Evolutionary conservation across 192 early-diverging fungal genomes (phyloP), one percentile per base, ranked within the genome.

Genomic region (Glomus cerebriforme): DNA sequence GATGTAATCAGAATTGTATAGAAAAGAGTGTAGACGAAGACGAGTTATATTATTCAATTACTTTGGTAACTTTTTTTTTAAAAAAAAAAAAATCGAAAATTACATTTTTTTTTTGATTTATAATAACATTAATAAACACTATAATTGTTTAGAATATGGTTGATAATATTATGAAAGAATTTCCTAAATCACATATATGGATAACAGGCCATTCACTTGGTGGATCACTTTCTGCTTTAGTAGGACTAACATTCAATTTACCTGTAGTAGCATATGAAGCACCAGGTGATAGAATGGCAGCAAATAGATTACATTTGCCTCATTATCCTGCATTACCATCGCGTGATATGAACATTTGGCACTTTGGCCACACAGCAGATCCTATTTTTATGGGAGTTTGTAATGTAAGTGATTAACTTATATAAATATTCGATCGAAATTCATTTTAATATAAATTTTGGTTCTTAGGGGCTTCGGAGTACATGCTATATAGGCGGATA

Each of bases 331-430:
- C 81, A 10, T 75, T 83, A 15, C 83, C 86, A 65, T 87, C 87
- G 78, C 79, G 89, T 5, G 83, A 90, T 31, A 73, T 95, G 68
- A 93, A 96, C n/a, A 90, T 97, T 35, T 99, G 90, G 81, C 97
- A 99, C 73, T 83, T 97, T 80, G 96, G 96, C 5, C 91, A 99
- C 84, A 92, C 91, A 2, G 93, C 92, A 3, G 97, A 99, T 84
- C 96, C 97, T 12, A 91, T 99, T 31, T 99, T 90, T 83, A 86
- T 93, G 77, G 97, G 97, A 32, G 86, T 89, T 31, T 99, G 97
- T 80, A 86, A 85, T 13, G 93, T 59, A 68, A 78, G 26, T 59
- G 19, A 73, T 19, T 54, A 26, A 45, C 22, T 60, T 74, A n/a
- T 74, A 59, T 59, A 34, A 15, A 68, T 43, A 22, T 72, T 32